A percentile compares a stretch with the other conserved stretches of the same genome.
phyloP scores from a whole-genome alignment of 768 basidiomycete species.

The Amanita exitialis region DNA sequence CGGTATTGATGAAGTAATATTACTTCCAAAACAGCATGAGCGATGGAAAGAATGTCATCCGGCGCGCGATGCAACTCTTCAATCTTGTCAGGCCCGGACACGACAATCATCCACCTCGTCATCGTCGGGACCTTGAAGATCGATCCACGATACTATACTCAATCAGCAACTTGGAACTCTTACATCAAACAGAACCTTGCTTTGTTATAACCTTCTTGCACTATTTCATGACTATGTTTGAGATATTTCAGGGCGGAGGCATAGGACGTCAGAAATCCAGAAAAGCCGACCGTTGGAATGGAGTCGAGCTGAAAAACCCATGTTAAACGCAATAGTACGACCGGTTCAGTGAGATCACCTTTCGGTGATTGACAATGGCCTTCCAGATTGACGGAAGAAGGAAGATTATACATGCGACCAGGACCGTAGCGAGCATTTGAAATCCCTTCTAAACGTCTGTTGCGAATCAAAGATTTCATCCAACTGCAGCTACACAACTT shows the following conservation, averaged over 20 bases:
- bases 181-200: slow-evolving; percentile 8
- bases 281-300: not conserved
- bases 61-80: slow-evolving; percentile 36
- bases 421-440: too few species aligned
- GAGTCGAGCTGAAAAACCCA: not conserved
- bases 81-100: slow-evolving; percentile 25
- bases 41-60: slow-evolving; percentile 34
- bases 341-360: not conserved
- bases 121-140: slow-evolving; percentile 34
- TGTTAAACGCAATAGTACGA: slow-evolving; percentile 16
- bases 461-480: too few species aligned
- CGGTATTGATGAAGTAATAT: not conserved
- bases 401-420: too few species aligned
- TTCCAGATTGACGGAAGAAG: not conserved
- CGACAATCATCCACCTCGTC: slow-evolving; percentile 36
- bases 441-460: too few species aligned
- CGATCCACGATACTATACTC: slow-evolving; percentile 14
- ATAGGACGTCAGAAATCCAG: not conserved
- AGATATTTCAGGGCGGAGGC: slow-evolving; percentile 12
- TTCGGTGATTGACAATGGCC: not conserved
- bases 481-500: too few species aligned
- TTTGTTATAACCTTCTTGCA: slow-evolving; percentile 24
- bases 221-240: slow-evolving; percentile 13
- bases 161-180: not conserved
- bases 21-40: slow-evolving; percentile 21